Evolutionary conservation across 2,329 filamentous ascomycete species (phyloP).

Genomic region (Calonectria leucothoes): DNA sequence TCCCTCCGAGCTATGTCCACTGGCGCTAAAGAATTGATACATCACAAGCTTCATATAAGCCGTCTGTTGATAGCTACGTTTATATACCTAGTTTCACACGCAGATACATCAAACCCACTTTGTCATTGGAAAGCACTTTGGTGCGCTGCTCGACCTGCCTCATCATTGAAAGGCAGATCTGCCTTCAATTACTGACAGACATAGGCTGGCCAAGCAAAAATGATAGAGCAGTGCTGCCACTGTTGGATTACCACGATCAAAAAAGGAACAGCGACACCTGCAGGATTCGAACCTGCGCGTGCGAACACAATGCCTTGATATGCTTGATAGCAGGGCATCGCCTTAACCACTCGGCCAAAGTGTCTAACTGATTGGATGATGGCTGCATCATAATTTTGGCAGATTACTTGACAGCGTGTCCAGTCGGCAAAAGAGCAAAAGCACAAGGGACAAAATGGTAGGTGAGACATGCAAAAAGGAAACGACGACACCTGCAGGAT

Average conservation of each 20-base stretch:
- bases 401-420: background rate
- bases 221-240: background rate
- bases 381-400: background rate
- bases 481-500: constrained; percentile 19
- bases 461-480: background rate
- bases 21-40: background rate
- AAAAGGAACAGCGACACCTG: constrained; percentile 13
- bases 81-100: background rate
- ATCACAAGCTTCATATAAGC: background rate
- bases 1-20: background rate
- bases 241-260: background rate
- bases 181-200: too few relatives aligned
- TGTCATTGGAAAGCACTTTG: background rate
- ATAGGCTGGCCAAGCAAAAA: background rate
- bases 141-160: background rate
- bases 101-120: background rate
- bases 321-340: constrained; percentile 16
- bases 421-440: background rate
- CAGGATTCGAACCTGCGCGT: constrained; percentile 21
- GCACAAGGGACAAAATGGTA: background rate
- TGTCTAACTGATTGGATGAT: background rate
- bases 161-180: background rate
- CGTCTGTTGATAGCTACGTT: background rate
- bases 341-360: constrained; percentile 22
- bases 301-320: constrained; percentile 20